These are phyloP conservation scores for Bipolaris bicolor DNA, from an alignment of 2,329 filamentous ascomycete species.

Conservation along the genomic window DNA sequence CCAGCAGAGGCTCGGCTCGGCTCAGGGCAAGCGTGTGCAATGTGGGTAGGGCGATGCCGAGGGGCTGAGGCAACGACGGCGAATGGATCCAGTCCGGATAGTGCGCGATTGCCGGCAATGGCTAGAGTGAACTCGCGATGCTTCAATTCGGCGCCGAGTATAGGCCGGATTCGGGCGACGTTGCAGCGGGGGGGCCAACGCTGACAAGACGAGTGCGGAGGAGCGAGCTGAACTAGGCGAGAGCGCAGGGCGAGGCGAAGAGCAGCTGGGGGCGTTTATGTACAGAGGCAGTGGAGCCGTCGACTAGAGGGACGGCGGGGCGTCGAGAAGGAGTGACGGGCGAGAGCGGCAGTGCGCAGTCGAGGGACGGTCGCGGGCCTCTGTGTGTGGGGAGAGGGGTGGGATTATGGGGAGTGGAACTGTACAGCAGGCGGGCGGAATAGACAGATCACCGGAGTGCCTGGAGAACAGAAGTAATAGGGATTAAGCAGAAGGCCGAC, in stretches of 20 bases:
- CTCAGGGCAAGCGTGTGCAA: constrained; percentile 29
- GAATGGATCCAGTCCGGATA: constrained; percentile 39
- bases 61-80: constrained; percentile 9
- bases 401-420: constrained; percentile 40
- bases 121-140: constrained; percentile 1
- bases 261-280: constrained; percentile 7
- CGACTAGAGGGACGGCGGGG: constrained; percentile 16
- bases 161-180: constrained; percentile 26
- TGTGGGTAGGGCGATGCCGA: constrained; percentile 33
- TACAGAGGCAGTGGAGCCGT: constrained; percentile 20
- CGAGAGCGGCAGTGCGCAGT: constrained; percentile 21
- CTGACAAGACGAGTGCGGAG: constrained; percentile 5
- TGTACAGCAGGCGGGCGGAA: constrained; percentile 39
- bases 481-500: constrained; percentile 43
- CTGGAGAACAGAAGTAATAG: constrained; percentile 48
- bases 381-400: constrained; percentile 10
- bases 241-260: background rate
- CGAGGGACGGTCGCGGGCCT: constrained; percentile 14
- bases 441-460: constrained; percentile 45
- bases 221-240: constrained; percentile 13
- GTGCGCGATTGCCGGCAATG: constrained; percentile 13
- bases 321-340: constrained; percentile 38
- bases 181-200: constrained; percentile 10
- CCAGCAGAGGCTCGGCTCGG: constrained; percentile 36
- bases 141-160: constrained; percentile 15